A percentile compares a stretch with the other conserved stretches of the same genome.
phyloP scores from a whole-genome alignment of 2,329 filamentous ascomycete species.

The Zarea fungicola region DNA sequence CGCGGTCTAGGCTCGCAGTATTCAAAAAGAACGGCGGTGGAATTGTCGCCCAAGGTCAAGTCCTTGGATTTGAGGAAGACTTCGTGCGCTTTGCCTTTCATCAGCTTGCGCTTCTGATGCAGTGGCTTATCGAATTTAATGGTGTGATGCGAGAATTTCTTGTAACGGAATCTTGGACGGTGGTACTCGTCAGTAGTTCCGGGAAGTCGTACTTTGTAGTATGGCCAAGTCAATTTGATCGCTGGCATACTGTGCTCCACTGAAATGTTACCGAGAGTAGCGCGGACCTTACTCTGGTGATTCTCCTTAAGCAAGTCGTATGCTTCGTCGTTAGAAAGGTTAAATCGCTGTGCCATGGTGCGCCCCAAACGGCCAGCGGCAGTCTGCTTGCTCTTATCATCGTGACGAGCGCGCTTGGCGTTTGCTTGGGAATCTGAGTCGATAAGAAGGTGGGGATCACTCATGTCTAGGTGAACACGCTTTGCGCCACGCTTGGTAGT shows the following conservation, averaged over 20 bases:
- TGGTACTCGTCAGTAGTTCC: constrained; percentile 77
- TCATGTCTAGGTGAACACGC: constrained; percentile 76
- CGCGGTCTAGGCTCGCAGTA: constrained; percentile 93
- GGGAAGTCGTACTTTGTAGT: constrained; percentile 82
- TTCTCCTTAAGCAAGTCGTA: constrained; percentile 97
- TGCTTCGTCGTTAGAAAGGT: constrained; percentile 91
- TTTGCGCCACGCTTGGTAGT: constrained; percentile 69
- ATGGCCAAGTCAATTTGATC: constrained; percentile 86
- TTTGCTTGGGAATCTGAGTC: constrained; percentile 66
- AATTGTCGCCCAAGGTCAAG: constrained; percentile 83
- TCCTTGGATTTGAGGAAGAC: constrained; percentile 77
- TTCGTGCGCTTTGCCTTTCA: constrained; percentile 73
- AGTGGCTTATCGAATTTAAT: constrained; percentile 69
- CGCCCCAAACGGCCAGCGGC: constrained; percentile 65
- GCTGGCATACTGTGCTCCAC: constrained; percentile 94
- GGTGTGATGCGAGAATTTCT: constrained; percentile 58
- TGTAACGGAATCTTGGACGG: constrained; percentile 70
- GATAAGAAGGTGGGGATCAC: constrained; percentile 80
- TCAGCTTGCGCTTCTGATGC: constrained; percentile 72
- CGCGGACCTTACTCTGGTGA: constrained; percentile 91
- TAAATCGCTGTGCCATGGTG: constrained; percentile 77
- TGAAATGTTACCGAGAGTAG: constrained; percentile 83
- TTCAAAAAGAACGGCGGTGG: constrained; percentile 80
- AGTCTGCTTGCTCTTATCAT: constrained; percentile 59
- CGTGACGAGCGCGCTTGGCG: constrained; percentile 52